A percentile compares a stretch with the other conserved stretches of the same genome.
phyloP scores from a whole-genome alignment of 306 rosid genomes.

The Quillaja saponaria region DNA sequence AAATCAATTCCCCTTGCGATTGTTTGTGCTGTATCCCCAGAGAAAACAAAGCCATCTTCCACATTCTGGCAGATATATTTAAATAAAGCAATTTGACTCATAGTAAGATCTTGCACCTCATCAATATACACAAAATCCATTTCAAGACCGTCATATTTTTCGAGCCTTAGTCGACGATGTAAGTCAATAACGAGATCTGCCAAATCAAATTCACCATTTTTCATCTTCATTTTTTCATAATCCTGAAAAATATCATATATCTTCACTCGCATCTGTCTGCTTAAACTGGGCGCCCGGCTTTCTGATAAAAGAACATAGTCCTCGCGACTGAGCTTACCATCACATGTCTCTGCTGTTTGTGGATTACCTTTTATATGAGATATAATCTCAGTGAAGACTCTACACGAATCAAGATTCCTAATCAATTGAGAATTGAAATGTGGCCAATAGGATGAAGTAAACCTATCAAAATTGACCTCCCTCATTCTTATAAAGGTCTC shows the following conservation, averaged over 20 bases:
- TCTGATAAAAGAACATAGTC: conserved; percentile 50
- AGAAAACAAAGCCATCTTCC: conserved; percentile 83
- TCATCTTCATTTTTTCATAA: conserved; percentile 67
- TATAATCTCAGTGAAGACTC: conserved; percentile 69
- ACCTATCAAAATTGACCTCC: conserved; percentile 68
- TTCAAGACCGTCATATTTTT: conserved; percentile 50
- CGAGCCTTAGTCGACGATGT: conserved; percentile 47
- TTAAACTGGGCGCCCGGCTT: conserved; percentile 48
- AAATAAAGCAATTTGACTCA: conserved; percentile 76
- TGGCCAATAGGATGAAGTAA: conserved; percentile 68
- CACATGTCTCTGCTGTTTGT: conserved; percentile 35
- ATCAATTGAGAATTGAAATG: conserved; percentile 55
- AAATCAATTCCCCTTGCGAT: conserved; percentile 85
- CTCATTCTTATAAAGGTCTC: conserved; percentile 53
- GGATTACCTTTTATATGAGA: conserved; percentile 73
- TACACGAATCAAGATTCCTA: conserved; percentile 58
- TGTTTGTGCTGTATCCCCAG: conserved; percentile 85
- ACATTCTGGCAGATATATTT: conserved; percentile 66
- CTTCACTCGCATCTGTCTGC: conserved; percentile 42
- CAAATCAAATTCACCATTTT: conserved; percentile 68
- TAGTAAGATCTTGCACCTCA: conserved; percentile 82
- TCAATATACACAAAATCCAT: conserved; percentile 70
- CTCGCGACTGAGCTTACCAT: conserved; percentile 50
- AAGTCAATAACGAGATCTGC: conserved; percentile 72
- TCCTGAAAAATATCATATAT: conserved; percentile 55